Base-by-base conservation (phyloP, 805 yeast species). In the Ogataea zsoltii region DNA sequence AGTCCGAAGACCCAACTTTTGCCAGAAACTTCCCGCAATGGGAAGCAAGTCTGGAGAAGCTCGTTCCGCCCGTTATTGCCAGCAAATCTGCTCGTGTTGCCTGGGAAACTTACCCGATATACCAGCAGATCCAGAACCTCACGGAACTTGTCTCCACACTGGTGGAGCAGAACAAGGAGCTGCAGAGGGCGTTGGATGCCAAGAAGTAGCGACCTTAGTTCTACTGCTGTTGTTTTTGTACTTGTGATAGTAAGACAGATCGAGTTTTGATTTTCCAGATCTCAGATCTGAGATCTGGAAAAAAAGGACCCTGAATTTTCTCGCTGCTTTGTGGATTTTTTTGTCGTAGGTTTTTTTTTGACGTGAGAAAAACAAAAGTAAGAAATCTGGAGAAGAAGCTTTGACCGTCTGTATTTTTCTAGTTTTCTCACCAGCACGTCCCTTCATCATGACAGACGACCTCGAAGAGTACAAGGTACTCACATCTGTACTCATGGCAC, bases 1-100 rank as follows among this genome's bases (percentile, higher is more conserved):
- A 87, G 59, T 60, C 62, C 7, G 76, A 71, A 32, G 96, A 88
- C 61, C 88, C 89, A 0, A 79, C 79, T 46, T 86, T 87, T 59
- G 61, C 72, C n/a, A 75, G 77, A 7, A 70, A 76, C 32, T 69
- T 72, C 33, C 54, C 58, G 5, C 57, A 66, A 15, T 88, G 90
- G 82, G 70, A 68, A 17, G 53, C 59, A 12, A 73, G 72, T 21
- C 76, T 87, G 19, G 72, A 73, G 10, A 53, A 61, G 5, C 71
- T 72, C 4, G 77, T 75, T 6, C 88, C 87, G 41, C 87, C 87
- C 2, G 80, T 83, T 4, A 71, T 70, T 19, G 66, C 71, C 42
- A 88, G 87, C 29, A 73, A 69, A 45, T 64, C 66, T 16, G 63
- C 66, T 6, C 85, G 88, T 32, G 68, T 83, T 42, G 77, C 80